Base-by-base conservation (phyloP, 768 basidiomycete species). In the Boletus reticulatus region DNA sequence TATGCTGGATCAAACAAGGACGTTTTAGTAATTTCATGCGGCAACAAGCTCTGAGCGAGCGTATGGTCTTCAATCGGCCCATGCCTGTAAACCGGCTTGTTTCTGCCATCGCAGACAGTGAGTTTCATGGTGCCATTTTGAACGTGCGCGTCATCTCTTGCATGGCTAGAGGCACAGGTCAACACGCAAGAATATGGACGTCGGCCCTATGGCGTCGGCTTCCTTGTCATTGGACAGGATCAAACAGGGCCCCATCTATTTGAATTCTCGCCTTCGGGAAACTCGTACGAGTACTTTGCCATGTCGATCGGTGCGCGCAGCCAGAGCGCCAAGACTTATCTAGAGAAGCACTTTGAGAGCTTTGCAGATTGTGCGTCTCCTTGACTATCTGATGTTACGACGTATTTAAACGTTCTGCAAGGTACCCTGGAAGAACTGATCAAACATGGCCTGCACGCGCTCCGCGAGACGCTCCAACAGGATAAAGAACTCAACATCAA, bases 181-280 rank as follows among this genome's bases (percentile, higher is more conserved):
- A 99, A 98, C 74, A 99, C 97, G 2, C 96, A 98, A 75, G 92
- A 97, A 72, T 98, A 99, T 69, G 97, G 97, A 53, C 84, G 92
- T 60, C 83, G 97, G 52, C 97, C 97, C 3, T 99, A 99, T 64
- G 97, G 97, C 71, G 97, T 99, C 12, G 97, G 97, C 7, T 96
- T 98, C 80, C 88, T 99, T 45, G 96, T 99, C 60, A 89, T 97
- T 60, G 97, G 97, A 11, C 84, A 89, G 66, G 97, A 98, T 73
- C 89, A 95, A 67, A 85, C 88, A n/a, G 97, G 97, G 4, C 95
- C 97, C 5, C 97, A 98, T 73, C 84, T 99, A 38, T 98, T 92
- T 73, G 97, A 98, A 73, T 98, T 99, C 78, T 95, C 95, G 1
- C 97, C 97, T 0, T 91, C 95, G 0, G 97, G 97, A 19, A 95